Conservation (phyloP, 441 rosid genomes). For the Erysimum pusillum region DNA sequence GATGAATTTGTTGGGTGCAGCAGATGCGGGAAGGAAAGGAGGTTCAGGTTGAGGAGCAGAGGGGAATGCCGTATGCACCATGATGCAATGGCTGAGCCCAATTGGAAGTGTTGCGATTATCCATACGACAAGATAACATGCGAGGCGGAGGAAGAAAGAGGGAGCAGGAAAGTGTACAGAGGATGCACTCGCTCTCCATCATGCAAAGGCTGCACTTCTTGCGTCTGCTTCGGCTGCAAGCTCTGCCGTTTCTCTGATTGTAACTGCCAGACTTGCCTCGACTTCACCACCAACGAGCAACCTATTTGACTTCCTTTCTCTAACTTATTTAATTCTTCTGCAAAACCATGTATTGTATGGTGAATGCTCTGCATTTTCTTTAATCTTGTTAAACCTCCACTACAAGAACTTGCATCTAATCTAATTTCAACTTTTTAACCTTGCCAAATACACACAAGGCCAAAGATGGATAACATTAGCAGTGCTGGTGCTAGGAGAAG, state of each 20-base stretch:
- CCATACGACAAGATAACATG: slow-evolving; percentile 82
- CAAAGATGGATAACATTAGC: slow-evolving; percentile 1
- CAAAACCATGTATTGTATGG: slow-evolving; percentile 6
- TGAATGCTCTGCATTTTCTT: slow-evolving; percentile 14
- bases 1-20: slow-evolving; percentile 89
- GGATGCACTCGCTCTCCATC: slow-evolving; percentile 86
- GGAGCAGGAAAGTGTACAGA: slow-evolving; percentile 85
- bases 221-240: slow-evolving; percentile 96
- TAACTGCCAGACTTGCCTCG: slow-evolving; percentile 95
- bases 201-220: slow-evolving; percentile 97
- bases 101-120: slow-evolving; percentile 86
- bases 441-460: not conserved
- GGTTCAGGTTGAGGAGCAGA: slow-evolving; percentile 84
- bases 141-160: slow-evolving; percentile 93
- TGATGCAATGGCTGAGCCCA: slow-evolving; percentile 79
- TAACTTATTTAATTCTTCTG: slow-evolving; percentile 19
- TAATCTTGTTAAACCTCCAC: slow-evolving; percentile 9
- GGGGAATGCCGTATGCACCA: slow-evolving; percentile 90
- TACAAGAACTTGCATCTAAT: not conserved
- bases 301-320: slow-evolving; percentile 23
- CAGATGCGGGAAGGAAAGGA: slow-evolving; percentile 80
- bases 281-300: slow-evolving; percentile 65
- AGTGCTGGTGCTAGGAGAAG: not conserved
- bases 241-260: slow-evolving; percentile 92
- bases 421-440: not conserved